Percentiles rank a stretch among this genome's conserved stretches.
These are phyloP conservation scores for Anisogramma anomala DNA, from an alignment of 2,329 filamentous ascomycete species.

Conservation along the genomic window DNA sequence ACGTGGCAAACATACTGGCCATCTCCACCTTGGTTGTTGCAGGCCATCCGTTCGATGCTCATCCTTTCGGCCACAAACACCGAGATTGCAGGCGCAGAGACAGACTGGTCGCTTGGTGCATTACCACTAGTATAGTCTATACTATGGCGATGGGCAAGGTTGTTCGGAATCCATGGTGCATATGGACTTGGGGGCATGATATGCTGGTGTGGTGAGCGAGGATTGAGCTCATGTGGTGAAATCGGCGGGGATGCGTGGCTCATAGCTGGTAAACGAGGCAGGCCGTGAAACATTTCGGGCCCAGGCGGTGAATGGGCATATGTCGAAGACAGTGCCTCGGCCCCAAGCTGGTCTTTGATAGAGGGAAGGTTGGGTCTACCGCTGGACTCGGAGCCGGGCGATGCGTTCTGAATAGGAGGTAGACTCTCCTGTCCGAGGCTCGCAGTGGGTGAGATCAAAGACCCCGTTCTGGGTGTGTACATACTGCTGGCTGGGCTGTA, in stretches of 20 bases:
- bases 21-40: slow-evolving; percentile 31
- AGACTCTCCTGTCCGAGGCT: slow-evolving; percentile 17
- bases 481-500: slow-evolving; percentile 8
- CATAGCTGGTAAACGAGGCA: slow-evolving; percentile 23
- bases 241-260: slow-evolving; percentile 35
- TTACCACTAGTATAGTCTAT: slow-evolving; percentile 33
- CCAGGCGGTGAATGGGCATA: slow-evolving; percentile 25
- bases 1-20: slow-evolving; percentile 47
- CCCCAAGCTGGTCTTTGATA: slow-evolving; percentile 26
- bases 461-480: slow-evolving; percentile 9
- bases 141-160: slow-evolving; percentile 25
- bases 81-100: slow-evolving; percentile 30
- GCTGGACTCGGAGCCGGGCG: slow-evolving; percentile 27
- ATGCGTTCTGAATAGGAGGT: slow-evolving; percentile 26
- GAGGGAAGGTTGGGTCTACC: slow-evolving; percentile 28
- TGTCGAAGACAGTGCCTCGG: slow-evolving; percentile 13
- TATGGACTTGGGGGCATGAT: slow-evolving; percentile 29
- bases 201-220: slow-evolving; percentile 36
- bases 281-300: slow-evolving; percentile 20
- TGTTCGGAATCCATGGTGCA: slow-evolving; percentile 21
- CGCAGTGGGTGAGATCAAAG: slow-evolving; percentile 15
- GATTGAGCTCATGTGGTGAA: slow-evolving; percentile 37
- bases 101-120: slow-evolving; percentile 33
- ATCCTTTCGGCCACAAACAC: slow-evolving; percentile 38
- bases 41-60: slow-evolving; percentile 39